Evolutionary conservation across 2,329 filamentous ascomycete species (phyloP).

Genomic region (Aspergillus carbonarius): DNA sequence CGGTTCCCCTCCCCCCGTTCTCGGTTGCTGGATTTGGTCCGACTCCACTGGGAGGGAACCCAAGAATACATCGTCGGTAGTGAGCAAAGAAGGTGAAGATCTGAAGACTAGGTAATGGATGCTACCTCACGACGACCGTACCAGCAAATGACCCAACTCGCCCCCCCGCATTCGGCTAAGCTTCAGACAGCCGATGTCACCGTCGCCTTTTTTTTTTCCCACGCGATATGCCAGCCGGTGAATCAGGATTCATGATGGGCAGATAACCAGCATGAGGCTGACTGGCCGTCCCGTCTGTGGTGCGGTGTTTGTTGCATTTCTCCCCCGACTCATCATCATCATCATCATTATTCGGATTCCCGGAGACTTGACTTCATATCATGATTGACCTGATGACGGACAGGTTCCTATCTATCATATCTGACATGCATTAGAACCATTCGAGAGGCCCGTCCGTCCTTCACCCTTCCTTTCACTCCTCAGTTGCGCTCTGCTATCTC

Average conservation of each 20-base stretch:
- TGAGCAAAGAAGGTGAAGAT: neutral
- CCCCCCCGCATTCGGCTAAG: constrained; percentile 21
- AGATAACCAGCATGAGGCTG: constrained; percentile 6
- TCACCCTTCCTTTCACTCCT: constrained; percentile 1
- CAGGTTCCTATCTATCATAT: neutral
- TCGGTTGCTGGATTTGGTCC: neutral
- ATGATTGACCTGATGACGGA: neutral
- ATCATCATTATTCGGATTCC: neutral
- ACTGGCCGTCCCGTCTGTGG: neutral
- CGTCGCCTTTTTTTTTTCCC: constrained; percentile 17
- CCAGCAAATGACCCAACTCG: constrained; percentile 8
- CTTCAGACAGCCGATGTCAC: constrained; percentile 20
- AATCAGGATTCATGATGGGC: constrained; percentile 5
- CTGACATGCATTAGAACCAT: neutral
- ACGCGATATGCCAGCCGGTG: neutral
- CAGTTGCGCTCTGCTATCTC: neutral
- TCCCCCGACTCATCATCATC: constrained; percentile 1
- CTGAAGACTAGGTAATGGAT: neutral
- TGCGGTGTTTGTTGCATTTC: neutral
- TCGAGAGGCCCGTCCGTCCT: constrained; percentile 1
- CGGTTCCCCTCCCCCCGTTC: neutral
- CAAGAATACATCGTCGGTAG: neutral
- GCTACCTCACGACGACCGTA: constrained; percentile 10
- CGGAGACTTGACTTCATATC: too few relatives aligned
- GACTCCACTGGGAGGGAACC: neutral